Evolutionary conservation across 2,329 filamentous ascomycete species (phyloP), one percentile per base, ranked within the genome.

Genomic region (Talaromyces albobiverticillius): DNA sequence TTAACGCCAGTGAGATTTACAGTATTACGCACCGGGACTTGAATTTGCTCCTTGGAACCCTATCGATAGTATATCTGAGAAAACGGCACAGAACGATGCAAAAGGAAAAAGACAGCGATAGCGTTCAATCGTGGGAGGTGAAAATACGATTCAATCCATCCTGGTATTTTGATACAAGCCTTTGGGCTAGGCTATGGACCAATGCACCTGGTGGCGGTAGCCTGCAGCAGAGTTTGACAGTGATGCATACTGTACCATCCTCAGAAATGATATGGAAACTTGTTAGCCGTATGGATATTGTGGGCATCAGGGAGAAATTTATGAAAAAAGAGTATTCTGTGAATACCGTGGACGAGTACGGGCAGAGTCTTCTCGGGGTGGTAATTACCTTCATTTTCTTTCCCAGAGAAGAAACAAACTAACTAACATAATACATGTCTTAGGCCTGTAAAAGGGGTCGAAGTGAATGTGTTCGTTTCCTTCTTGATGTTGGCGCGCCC

Each of bases 321-420:
- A 46, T 46, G 25, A 46, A 46, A 23, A 46, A 32, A 32, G 31
- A 29, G 25, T 46, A 46, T 32, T 46, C 43, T 13, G 43, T 46
- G 13, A 46, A 46, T 46, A 46, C 23, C 16, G 43, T 46, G 25
- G 43, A 46, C n/a, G 43, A 46, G 43, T 46, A 46, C 43, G 23
- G 25, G 25, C 25, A 23, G 43, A 46, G 43, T 46, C 26, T 46
- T 46, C 42, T 46, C n/a, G 43, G 43, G 10, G 23, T 46, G 43
- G 43, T 46, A 46, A 46, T 31, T 2, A 46, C 26, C 43, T 26
- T 46, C 43, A 10, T 46, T 31, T 46, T 32, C 6, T 3, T 29
- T 31, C 25, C 31, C 26, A 29, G 43, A 31, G 41, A 32, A 11
- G n/a, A 46, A 46, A n/a, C 43, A 46, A n/a, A 20, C 5, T 46